phyloP scores from a whole-genome alignment of 768 basidiomycete species.

The Pholiota microspora region DNA sequence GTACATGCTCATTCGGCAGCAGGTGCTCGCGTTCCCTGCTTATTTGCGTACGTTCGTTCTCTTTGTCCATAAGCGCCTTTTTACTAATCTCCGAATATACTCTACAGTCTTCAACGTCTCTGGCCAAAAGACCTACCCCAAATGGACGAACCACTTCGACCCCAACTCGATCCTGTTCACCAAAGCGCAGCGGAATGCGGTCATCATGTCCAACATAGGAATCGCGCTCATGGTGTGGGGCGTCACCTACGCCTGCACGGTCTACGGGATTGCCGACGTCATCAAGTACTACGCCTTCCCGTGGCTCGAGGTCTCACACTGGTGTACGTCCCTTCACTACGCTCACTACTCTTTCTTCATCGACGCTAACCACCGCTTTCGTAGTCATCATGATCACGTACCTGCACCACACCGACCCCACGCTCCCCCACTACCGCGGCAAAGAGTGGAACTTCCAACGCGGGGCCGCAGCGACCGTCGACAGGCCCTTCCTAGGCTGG shows the following conservation, averaged over 20 bases:
- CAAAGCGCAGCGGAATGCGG: slow-evolving; percentile 45
- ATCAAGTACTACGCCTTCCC: slow-evolving; percentile 51
- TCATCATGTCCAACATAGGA: slow-evolving; percentile 59
- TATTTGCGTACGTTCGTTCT: too few relatives aligned
- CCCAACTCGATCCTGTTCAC: slow-evolving; percentile 59
- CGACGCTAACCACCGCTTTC: not conserved
- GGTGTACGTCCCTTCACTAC: slow-evolving; percentile 36
- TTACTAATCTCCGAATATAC: too few relatives aligned
- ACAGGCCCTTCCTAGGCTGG: slow-evolving; percentile 59
- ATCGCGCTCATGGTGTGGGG: slow-evolving; percentile 45
- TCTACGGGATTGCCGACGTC: slow-evolving; percentile 38
- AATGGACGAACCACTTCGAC: slow-evolving; percentile 67
- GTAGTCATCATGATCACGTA: slow-evolving; percentile 56
- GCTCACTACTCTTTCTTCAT: not conserved
- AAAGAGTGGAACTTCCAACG: slow-evolving; percentile 60
- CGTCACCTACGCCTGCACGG: slow-evolving; percentile 32
- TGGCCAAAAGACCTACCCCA: slow-evolving; percentile 56
- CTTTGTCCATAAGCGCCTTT: too few relatives aligned
- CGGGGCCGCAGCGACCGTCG: slow-evolving; percentile 60
- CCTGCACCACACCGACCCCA: slow-evolving; percentile 63
- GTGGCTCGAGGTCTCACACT: slow-evolving; percentile 55
- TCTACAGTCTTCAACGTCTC: slow-evolving; percentile 58
- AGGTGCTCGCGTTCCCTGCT: slow-evolving; percentile 58
- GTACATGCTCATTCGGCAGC: slow-evolving; percentile 53
- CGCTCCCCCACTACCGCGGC: slow-evolving; percentile 55